Percentiles rank a stretch among this genome's conserved stretches.
Conservation (phyloP, 2,329 filamentous ascomycete species). For the Neoascochyta sp. region DNA sequence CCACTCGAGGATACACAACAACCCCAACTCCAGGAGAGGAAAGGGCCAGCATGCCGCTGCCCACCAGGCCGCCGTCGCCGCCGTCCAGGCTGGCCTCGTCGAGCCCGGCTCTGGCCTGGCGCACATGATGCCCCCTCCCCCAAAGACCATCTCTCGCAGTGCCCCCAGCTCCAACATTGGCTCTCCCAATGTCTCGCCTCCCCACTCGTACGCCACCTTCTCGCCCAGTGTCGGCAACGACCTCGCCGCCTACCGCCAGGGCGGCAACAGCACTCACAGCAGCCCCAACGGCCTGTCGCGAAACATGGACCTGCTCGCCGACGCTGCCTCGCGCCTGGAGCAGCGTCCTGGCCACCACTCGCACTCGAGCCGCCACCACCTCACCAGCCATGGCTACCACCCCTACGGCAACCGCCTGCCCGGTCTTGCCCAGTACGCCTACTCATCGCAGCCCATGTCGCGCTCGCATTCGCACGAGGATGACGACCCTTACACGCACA, state of each 20-base stretch:
- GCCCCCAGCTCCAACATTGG: slow-evolving; percentile 80
- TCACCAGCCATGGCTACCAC: slow-evolving; percentile 42
- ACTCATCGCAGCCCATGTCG: slow-evolving; percentile 80
- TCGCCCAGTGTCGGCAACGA: slow-evolving; percentile 57
- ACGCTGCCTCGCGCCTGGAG: slow-evolving; percentile 64
- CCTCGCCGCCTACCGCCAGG: slow-evolving; percentile 52
- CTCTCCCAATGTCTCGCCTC: slow-evolving; percentile 95
- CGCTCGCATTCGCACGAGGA: slow-evolving; percentile 80
- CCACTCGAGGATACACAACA: slow-evolving; percentile 98
- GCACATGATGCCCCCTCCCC: slow-evolving; percentile 70
- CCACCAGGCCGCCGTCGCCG: slow-evolving; percentile 54
- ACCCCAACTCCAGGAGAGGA: slow-evolving; percentile 90
- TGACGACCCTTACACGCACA: slow-evolving; percentile 73
- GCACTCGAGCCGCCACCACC: slow-evolving; percentile 38
- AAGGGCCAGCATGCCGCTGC: slow-evolving; percentile 71
- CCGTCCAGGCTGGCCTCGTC: slow-evolving; percentile 49
- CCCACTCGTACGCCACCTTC: slow-evolving; percentile 73
- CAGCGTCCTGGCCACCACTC: slow-evolving; percentile 51
- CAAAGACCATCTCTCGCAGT: slow-evolving; percentile 78
- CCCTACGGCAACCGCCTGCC: slow-evolving; percentile 61
- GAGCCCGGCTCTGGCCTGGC: slow-evolving; percentile 48
- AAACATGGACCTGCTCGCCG: slow-evolving; percentile 67
- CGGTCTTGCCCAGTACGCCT: slow-evolving; percentile 47
- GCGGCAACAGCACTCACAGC: slow-evolving; percentile 32
- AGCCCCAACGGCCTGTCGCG: slow-evolving; percentile 50